phyloP scores from a whole-genome alignment of 2,329 filamentous ascomycete genomes.

The Fusarium buxicola region DNA sequence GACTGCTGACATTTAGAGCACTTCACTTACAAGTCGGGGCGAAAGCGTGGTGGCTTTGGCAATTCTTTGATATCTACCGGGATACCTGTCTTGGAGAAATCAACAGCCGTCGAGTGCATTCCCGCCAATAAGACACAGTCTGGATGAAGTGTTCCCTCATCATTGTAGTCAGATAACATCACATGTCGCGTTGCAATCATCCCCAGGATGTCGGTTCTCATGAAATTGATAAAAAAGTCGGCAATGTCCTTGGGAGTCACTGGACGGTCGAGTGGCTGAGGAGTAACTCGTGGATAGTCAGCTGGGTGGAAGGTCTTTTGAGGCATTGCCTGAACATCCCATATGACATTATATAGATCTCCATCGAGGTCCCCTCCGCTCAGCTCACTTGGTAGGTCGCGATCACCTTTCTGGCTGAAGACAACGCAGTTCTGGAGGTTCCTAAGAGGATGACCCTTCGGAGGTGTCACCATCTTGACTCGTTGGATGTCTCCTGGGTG shows the following conservation, averaged over 20 bases:
- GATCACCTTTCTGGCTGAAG: conserved; percentile 76
- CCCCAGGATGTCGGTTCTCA: conserved; percentile 74
- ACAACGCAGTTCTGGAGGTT: conserved; percentile 78
- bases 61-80: conserved; percentile 61
- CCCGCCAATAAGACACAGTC: conserved; percentile 68
- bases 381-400: conserved; percentile 82
- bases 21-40: conserved; percentile 67
- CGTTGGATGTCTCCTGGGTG: conserved; percentile 85
- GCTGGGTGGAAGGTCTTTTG: conserved; percentile 65
- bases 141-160: conserved; percentile 61
- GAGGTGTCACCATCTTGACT: conserved; percentile 71
- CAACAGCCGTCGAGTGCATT: conserved; percentile 77
- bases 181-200: conserved; percentile 74
- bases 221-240: conserved; percentile 83
- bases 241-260: conserved; percentile 77
- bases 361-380: conserved; percentile 88
- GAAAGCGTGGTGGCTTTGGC: conserved; percentile 53
- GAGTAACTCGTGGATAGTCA: conserved; percentile 72
- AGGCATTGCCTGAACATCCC: conserved; percentile 67
- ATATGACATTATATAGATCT: conserved; percentile 85
- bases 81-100: conserved; percentile 81
- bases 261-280: conserved; percentile 68
- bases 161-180: conserved; percentile 70
- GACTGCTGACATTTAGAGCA: no score
- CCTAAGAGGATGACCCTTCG: conserved; percentile 67